These are phyloP conservation scores for Bjerkandera adusta DNA, from an alignment of 1,284 basidiomycete genomes.

Conservation along the genomic window DNA sequence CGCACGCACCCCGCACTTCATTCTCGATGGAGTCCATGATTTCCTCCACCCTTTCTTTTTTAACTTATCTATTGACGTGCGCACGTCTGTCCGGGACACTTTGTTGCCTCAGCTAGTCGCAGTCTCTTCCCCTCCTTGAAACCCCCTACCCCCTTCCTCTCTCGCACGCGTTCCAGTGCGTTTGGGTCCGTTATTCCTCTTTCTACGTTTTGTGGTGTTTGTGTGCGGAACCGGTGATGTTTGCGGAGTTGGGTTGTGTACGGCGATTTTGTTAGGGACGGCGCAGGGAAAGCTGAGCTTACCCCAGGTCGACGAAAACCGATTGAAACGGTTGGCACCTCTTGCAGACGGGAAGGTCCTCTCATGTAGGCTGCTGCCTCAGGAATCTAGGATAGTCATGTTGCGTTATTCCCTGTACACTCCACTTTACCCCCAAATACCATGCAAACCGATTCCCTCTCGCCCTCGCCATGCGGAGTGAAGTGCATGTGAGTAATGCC, in stretches of 20 bases:
- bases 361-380: constrained; percentile 8
- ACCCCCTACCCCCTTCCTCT: constrained; percentile 7
- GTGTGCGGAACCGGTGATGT: constrained; percentile 5
- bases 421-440: constrained; percentile 7
- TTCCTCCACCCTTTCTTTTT: constrained; percentile 19
- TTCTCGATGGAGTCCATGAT: constrained; percentile 19
- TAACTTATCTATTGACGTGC: constrained; percentile 28
- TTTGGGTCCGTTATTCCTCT: neutral
- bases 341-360: neutral
- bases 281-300: constrained; percentile 19
- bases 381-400: constrained; percentile 27
- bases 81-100: constrained; percentile 26
- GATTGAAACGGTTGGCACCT: constrained; percentile 5
- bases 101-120: constrained; percentile 19
- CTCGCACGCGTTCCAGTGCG: neutral
- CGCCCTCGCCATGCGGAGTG: too few species aligned
- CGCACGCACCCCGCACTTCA: neutral
- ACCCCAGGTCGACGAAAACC: constrained; percentile 7
- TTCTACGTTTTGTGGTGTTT: constrained; percentile 7
- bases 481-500: too few species aligned
- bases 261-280: constrained; percentile 9
- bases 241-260: constrained; percentile 3
- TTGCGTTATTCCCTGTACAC: constrained; percentile 30
- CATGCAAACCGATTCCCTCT: constrained; percentile 6
- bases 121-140: constrained; percentile 22